Evolutionary conservation across 2,329 filamentous ascomycete genomes (phyloP).

Genomic region (Eutypella sp.): DNA sequence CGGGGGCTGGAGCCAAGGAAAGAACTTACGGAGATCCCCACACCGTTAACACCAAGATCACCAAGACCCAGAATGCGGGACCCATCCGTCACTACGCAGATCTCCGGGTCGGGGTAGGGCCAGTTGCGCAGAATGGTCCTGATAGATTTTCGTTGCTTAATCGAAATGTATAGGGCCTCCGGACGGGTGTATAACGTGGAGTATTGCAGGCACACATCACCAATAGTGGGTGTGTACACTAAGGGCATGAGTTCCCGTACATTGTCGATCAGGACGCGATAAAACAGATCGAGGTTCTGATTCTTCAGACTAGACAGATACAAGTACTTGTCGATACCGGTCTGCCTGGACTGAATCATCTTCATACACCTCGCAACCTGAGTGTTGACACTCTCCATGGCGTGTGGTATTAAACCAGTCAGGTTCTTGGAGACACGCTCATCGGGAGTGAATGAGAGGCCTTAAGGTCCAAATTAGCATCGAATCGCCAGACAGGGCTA

Average conservation of each 20-base stretch:
- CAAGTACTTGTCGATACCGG: constrained; percentile 75
- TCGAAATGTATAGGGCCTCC: constrained; percentile 94
- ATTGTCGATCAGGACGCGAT: constrained; percentile 74
- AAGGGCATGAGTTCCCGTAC: constrained; percentile 73
- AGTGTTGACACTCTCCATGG: constrained; percentile 55
- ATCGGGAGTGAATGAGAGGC: constrained; percentile 60
- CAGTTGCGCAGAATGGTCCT: constrained; percentile 87
- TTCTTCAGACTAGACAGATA: constrained; percentile 73
- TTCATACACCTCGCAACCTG: constrained; percentile 65
- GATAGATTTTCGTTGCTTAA: constrained; percentile 87
- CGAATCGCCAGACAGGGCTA: constrained; percentile 2
- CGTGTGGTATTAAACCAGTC: constrained; percentile 60
- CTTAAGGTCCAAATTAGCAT: constrained; percentile 31
- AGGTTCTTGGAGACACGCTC: constrained; percentile 61
- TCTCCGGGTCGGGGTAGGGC: constrained; percentile 85
- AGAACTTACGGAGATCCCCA: constrained; percentile 80
- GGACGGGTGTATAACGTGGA: constrained; percentile 93
- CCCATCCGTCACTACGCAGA: constrained; percentile 94
- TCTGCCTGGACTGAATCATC: constrained; percentile 66
- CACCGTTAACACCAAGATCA: constrained; percentile 93
- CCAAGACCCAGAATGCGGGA: constrained; percentile 89
- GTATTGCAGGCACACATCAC: constrained; percentile 94
- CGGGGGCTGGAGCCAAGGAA: constrained; percentile 4
- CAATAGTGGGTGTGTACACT: constrained; percentile 86
- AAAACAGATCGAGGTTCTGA: constrained; percentile 77